Evolutionary conservation across 2,329 filamentous ascomycete species (phyloP).

Genomic region (Aspergillus hiratsukae): DNA sequence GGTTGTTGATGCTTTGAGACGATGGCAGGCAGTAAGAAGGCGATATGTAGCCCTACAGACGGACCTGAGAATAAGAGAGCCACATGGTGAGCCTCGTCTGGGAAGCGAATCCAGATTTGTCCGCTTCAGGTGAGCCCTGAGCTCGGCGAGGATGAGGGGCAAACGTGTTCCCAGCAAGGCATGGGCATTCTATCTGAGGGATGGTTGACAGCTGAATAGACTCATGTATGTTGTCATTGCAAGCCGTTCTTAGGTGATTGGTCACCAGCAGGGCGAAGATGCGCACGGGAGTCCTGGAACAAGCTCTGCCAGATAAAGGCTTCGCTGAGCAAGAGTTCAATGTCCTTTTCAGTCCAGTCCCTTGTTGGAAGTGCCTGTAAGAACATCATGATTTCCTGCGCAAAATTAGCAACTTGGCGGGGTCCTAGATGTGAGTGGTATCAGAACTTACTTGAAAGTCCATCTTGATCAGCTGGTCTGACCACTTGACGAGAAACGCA

Average conservation of each 20-base stretch:
- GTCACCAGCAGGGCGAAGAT: slow-evolving; percentile 53
- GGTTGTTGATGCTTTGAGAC: background rate
- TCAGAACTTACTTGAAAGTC: slow-evolving; percentile 64
- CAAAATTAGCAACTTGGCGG: slow-evolving; percentile 14
- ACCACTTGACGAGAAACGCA: slow-evolving; percentile 98
- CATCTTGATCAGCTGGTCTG: slow-evolving; percentile 89
- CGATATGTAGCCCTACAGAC: background rate
- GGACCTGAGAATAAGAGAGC: background rate
- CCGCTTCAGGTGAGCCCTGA: background rate
- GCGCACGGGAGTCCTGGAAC: slow-evolving; percentile 89
- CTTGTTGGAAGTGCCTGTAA: slow-evolving; percentile 88
- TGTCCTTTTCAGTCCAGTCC: slow-evolving; percentile 96
- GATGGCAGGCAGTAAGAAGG: background rate
- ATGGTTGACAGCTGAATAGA: background rate
- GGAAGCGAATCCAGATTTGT: background rate
- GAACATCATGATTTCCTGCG: slow-evolving; percentile 99
- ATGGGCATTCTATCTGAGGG: background rate
- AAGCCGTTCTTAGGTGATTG: slow-evolving; percentile 31
- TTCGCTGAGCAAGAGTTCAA: slow-evolving; percentile 90
- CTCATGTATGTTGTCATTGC: slow-evolving; percentile 30
- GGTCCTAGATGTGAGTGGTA: background rate
- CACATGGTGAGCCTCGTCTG: background rate
- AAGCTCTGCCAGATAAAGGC: slow-evolving; percentile 98
- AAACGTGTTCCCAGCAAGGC: background rate
- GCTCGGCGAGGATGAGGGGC: background rate